Base-by-base conservation (phyloP, 345 rosid genomes). In the Salix caprea region DNA sequence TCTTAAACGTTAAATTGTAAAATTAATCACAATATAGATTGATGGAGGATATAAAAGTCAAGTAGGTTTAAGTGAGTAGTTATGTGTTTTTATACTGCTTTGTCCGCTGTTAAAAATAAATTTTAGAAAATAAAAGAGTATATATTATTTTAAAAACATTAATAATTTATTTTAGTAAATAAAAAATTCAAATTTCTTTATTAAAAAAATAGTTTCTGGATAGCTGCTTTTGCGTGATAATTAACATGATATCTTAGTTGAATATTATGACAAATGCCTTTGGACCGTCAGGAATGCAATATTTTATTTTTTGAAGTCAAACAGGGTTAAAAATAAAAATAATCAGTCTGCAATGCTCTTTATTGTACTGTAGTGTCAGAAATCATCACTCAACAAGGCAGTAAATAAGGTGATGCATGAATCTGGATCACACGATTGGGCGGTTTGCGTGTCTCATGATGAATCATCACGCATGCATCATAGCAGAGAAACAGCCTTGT, bases 401-500 rank as follows among this genome's bases (percentile, higher is more conserved):
- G 40, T n/a, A 19, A 2, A 8, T 18, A 26, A 2, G 32, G 65
- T 68, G 73, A 76, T 72, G 77, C 37, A 69, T 73, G 72, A 73
- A 77, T 69, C 75, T 77, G 78, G 69, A 64, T 75, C 80, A 19
- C 84, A 81, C 84, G 80, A 81, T 81, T 23, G 74, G 30, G 50
- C 64, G 52, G 30, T 62, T 39, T 39, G 13, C 32, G 76, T 56
- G 18, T 56, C 73, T 56, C 42, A 76, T 77, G 36, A 72, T 73
- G 30, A 40, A 30, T 18, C 74, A 46, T 76, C 70, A 80, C 74
- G 77, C 83, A 67, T 72, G 80, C 75, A 72, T 72, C 23, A 39
- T 60, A 48, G 64, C 36, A 58, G 44, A 37, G 4, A 60, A 72
- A 72, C 75, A 60, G 15, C 24, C 54, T 71, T 72, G 67, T 24